phyloP scores from a whole-genome alignment of 1,139 yeast species.

The Casaregolazyma lundiana region DNA sequence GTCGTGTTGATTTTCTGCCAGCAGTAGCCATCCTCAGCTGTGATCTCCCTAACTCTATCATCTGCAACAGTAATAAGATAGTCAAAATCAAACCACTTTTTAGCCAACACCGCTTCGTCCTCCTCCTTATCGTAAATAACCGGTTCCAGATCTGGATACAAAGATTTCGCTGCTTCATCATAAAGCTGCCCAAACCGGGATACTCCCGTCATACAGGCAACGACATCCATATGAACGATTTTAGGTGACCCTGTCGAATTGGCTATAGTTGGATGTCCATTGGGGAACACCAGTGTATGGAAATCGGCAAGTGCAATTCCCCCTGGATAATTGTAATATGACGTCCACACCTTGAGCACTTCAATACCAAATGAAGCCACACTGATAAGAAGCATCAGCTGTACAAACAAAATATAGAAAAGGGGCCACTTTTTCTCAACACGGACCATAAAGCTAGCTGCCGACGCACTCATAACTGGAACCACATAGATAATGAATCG shows the following conservation, averaged over 20 bases:
- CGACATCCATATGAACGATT: conserved; percentile 67
- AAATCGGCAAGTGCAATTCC: conserved; percentile 63
- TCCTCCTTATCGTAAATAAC: conserved; percentile 78
- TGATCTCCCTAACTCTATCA: conserved; percentile 21
- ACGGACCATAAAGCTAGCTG: conserved; percentile 56
- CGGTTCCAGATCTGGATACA: conserved; percentile 16
- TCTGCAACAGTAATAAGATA: conserved; percentile 50
- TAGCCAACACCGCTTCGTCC: conserved; percentile 35
- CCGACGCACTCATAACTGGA: conserved; percentile 63
- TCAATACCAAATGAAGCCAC: conserved; percentile 43
- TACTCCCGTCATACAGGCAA: conserved; percentile 86
- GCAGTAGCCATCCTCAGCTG: conserved; percentile 22
- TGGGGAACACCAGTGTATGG: conserved; percentile 35
- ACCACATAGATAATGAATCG: conserved; percentile 73
- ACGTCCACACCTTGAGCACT: conserved; percentile 51
- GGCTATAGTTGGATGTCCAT: conserved; percentile 5
- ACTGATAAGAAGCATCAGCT: conserved; percentile 29
- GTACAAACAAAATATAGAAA: conserved; percentile 22
- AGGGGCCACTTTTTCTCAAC: conserved; percentile 12
- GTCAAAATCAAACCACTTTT: conserved; percentile 53
- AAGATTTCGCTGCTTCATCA: conserved; percentile 17
- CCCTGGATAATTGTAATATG: conserved; percentile 84
- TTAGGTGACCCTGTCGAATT: conserved; percentile 12
- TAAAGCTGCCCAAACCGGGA: conserved; percentile 65
- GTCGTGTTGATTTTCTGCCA: conserved; percentile 42